A percentile compares a stretch with the other conserved stretches of the same genome.
phyloP scores from a whole-genome alignment of 495 filamentous ascomycete genomes.

The Parmelia sp. region DNA sequence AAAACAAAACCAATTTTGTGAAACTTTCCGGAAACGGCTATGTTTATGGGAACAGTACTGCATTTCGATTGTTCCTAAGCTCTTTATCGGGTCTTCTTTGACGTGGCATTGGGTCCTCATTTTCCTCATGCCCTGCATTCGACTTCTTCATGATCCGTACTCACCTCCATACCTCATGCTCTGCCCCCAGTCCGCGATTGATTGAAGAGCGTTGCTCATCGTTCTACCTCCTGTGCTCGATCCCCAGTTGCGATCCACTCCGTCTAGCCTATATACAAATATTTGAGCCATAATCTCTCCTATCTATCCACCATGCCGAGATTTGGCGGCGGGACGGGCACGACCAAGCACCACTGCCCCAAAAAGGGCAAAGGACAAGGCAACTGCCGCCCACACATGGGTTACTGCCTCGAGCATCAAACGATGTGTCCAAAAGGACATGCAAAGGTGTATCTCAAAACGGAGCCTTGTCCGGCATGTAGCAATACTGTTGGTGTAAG shows the following conservation, averaged over 20 bases:
- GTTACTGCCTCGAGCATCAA: background rate
- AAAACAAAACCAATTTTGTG: no score
- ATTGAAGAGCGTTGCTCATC: background rate
- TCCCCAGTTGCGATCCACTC: background rate
- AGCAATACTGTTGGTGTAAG: background rate
- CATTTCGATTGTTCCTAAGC: background rate
- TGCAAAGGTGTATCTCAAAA: background rate
- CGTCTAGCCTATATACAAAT: background rate
- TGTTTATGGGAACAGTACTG: background rate
- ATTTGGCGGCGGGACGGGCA: background rate
- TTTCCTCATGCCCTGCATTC: background rate
- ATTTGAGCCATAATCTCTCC: background rate
- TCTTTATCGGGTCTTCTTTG: background rate
- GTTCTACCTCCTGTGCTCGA: background rate
- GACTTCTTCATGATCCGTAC: background rate
- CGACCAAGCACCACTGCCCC: constrained; percentile 1
- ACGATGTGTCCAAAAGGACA: background rate
- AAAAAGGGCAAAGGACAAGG: background rate
- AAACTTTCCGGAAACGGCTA: background rate
- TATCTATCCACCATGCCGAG: background rate
- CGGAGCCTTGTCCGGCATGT: background rate
- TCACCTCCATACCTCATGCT: background rate
- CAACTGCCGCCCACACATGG: background rate
- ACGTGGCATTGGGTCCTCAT: background rate
- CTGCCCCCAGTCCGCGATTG: background rate